Conservation (phyloP, 2,329 filamentous ascomycete species). For the Ramularia endophylla region DNA sequence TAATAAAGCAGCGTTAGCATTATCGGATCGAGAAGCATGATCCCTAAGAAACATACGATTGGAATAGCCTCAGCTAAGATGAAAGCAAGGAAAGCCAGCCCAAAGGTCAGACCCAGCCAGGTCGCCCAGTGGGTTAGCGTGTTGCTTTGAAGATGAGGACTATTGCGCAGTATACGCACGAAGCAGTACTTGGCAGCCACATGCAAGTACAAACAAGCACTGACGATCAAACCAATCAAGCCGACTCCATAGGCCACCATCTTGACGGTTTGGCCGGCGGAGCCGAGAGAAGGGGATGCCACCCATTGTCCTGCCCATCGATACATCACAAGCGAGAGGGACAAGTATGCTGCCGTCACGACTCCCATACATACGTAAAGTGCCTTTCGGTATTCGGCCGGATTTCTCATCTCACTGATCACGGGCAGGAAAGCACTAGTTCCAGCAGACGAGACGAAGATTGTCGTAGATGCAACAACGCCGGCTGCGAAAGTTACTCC, state of each 20-base stretch:
- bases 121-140: conserved; percentile 47
- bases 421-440: conserved; percentile 59
- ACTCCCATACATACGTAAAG: conserved; percentile 55
- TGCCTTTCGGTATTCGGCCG: conserved; percentile 55
- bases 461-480: conserved; percentile 53
- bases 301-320: conserved; percentile 58
- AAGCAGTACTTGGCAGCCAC: conserved; percentile 52
- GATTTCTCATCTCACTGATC: conserved; percentile 47
- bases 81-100: conserved; percentile 41
- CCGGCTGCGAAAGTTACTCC: conserved; percentile 54
- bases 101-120: conserved; percentile 45
- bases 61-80: conserved; percentile 50
- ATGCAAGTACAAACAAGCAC: conserved; percentile 43
- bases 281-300: conserved; percentile 56
- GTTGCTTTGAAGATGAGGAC: conserved; percentile 48
- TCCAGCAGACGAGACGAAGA: conserved; percentile 55
- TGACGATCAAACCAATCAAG: conserved; percentile 50
- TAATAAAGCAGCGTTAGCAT: background rate
- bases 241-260: conserved; percentile 57
- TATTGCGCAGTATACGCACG: conserved; percentile 49
- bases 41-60: conserved; percentile 26
- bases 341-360: conserved; percentile 52
- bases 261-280: conserved; percentile 54
- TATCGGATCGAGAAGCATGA: too few species aligned
- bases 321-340: conserved; percentile 57